Percentiles rank a stretch among this genome's conserved stretches.
Evolutionary conservation across 495 filamentous ascomycete genomes (phyloP).

Genomic region (Xylaria longipes): DNA sequence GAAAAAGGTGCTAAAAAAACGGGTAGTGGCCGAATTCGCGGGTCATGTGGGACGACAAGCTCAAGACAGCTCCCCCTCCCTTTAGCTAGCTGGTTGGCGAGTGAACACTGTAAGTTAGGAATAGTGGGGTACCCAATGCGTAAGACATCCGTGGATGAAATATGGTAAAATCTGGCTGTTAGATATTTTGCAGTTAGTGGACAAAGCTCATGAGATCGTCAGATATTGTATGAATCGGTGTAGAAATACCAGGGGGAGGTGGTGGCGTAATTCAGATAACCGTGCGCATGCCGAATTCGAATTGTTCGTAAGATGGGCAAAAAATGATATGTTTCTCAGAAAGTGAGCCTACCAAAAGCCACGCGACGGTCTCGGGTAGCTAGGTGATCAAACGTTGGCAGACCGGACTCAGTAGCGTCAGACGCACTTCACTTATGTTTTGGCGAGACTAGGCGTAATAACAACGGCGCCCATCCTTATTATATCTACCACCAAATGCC

Average conservation of each 20-base stretch:
- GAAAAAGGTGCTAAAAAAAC: constrained; percentile 6
- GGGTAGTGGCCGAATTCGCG: constrained; percentile 21
- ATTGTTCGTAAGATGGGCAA: neutral
- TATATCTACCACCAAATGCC: neutral
- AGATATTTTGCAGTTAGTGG: neutral
- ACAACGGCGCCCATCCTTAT: neutral
- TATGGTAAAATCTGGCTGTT: neutral
- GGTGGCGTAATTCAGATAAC: neutral
- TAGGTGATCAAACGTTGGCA: neutral
- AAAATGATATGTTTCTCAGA: neutral
- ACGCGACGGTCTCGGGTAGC: neutral
- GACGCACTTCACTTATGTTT: neutral
- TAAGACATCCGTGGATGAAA: constrained; percentile 5
- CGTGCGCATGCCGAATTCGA: neutral
- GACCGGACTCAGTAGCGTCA: neutral
- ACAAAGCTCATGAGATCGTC: neutral
- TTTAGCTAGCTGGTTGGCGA: neutral
- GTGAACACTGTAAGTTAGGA: neutral
- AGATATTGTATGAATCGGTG: neutral
- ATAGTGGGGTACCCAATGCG: neutral
- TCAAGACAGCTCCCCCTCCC: neutral
- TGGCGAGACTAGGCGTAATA: neutral
- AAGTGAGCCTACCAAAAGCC: neutral
- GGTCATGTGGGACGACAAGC: constrained; percentile 17
- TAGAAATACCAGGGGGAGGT: neutral